Percentiles rank a stretch among this genome's conserved stretches.
Conservation (phyloP, 345 rosid species). For the Angophora floribunda region DNA sequence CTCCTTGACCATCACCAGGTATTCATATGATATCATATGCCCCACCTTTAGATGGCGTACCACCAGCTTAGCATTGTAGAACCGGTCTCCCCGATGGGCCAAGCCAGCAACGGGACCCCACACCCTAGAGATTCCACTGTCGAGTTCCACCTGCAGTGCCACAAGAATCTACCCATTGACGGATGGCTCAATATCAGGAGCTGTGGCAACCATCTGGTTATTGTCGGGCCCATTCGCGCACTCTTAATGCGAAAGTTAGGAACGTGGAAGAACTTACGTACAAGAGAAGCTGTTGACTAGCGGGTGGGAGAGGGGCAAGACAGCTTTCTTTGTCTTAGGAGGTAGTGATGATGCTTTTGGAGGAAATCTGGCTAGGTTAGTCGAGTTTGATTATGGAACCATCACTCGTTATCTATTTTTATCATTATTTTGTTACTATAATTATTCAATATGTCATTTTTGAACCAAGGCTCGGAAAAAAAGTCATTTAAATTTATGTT, state of each 20-base stretch:
- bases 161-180: conserved; percentile 22
- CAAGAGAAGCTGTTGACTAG: too few relatives aligned
- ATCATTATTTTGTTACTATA: too few relatives aligned
- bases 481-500: too few relatives aligned
- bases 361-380: too few relatives aligned
- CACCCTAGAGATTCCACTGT: conserved; percentile 18
- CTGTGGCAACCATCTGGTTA: conserved; percentile 28
- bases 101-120: conserved; percentile 14
- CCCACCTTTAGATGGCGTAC: conserved; percentile 7
- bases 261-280: neutral
- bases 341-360: too few relatives aligned
- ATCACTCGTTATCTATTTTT: too few relatives aligned
- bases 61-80: conserved; percentile 18
- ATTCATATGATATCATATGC: conserved; percentile 6
- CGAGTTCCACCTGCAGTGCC: conserved; percentile 40
- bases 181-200: conserved; percentile 20
- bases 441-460: too few relatives aligned
- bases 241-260: neutral
- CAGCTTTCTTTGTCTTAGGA: too few relatives aligned
- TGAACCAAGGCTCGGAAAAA: too few relatives aligned
- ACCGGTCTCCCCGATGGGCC: conserved; percentile 32
- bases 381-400: too few relatives aligned
- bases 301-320: too few relatives aligned
- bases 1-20: neutral
- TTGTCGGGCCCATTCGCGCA: conserved; percentile 16